Evolutionary conservation across 1,284 basidiomycete species (phyloP), one percentile per base, ranked within the genome.

Genomic region (Austroboletus rostrupii): DNA sequence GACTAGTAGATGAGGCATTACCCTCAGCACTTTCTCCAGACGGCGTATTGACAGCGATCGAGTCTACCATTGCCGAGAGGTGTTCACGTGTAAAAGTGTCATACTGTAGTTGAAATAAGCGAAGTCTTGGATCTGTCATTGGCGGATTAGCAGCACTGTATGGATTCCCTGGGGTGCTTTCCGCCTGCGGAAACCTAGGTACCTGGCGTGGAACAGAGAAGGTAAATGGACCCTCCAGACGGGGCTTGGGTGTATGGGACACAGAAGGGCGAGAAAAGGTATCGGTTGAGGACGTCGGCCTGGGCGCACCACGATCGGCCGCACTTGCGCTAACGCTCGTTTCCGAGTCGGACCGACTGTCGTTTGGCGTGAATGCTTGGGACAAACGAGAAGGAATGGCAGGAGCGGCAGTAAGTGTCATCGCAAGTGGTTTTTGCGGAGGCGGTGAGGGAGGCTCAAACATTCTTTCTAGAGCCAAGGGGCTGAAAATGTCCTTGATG

Each of bases 71-170:
- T 1, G 89, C 91, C 2, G 90, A 91, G 43, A 97, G 80, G 65
- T 96, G 91, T 39, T 95, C 89, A 33, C 92, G 82, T 3, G 93
- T 97, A 64, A 89, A 92, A 0, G 94, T 95, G 68, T 97, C 94
- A 65, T 96, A 96, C 54, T 90, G 83, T 54, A 92, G 90, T 60
- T 92, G 87, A 72, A 97, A 97, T 31, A 96, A 76, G 6, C 86
- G 85, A 9, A 94, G 78, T 14, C 83, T 85, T 5, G 88, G 81
- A 61, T 90, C 87, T 19, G 83, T 82, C 14, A 72, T 57, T 17
- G 80, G 80, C 32, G 75, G 55, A 60, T 68, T 61, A 57, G 62
- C 45, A 53, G 57, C 47, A 57, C 52, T 41, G 66, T 57, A 42
- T 45, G 68, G 23, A 72, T 63, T 73, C 31, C 72, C 77, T 1